These are phyloP conservation scores for Taiozyma sp. DNA, from an alignment of 1,139 yeast species.

Conservation along the genomic window DNA sequence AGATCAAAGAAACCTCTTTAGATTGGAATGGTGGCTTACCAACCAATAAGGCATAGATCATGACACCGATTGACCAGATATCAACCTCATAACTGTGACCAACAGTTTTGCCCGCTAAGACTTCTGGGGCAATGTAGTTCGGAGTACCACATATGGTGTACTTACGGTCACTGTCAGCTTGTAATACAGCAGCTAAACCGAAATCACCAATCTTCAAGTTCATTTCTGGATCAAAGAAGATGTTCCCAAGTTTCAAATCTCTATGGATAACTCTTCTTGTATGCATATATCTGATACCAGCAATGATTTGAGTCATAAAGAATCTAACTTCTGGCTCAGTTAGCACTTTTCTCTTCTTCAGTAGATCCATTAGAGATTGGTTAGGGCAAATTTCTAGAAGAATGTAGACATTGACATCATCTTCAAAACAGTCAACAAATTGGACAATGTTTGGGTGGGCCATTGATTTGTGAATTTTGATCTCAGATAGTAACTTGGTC, in stretches of 20 bases:
- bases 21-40: conserved; percentile 99
- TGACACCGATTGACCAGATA: conserved; percentile 95
- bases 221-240: conserved; percentile 90
- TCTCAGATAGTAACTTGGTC: conserved; percentile 85
- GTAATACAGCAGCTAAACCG: conserved; percentile 89
- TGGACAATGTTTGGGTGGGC: conserved; percentile 87
- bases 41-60: conserved; percentile 83
- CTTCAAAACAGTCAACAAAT: conserved; percentile 93
- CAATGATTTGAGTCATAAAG: conserved; percentile 89
- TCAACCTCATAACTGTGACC: conserved; percentile 96
- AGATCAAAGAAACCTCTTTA: conserved; percentile 88
- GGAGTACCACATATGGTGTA: conserved; percentile 98
- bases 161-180: conserved; percentile 66
- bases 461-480: conserved; percentile 90
- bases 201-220: conserved; percentile 94
- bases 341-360: conserved; percentile 75
- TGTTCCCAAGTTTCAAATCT: conserved; percentile 91
- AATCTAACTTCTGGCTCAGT: conserved; percentile 90
- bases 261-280: conserved; percentile 92
- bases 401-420: conserved; percentile 88
- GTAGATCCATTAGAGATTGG: conserved; percentile 87
- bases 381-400: conserved; percentile 92
- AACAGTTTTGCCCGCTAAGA: conserved; percentile 77
- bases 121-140: conserved; percentile 97
- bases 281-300: conserved; percentile 91